Evolutionary conservation across 768 basidiomycete species (phyloP), one percentile per base, ranked within the genome.

Genomic region (Panellus pusillus): DNA sequence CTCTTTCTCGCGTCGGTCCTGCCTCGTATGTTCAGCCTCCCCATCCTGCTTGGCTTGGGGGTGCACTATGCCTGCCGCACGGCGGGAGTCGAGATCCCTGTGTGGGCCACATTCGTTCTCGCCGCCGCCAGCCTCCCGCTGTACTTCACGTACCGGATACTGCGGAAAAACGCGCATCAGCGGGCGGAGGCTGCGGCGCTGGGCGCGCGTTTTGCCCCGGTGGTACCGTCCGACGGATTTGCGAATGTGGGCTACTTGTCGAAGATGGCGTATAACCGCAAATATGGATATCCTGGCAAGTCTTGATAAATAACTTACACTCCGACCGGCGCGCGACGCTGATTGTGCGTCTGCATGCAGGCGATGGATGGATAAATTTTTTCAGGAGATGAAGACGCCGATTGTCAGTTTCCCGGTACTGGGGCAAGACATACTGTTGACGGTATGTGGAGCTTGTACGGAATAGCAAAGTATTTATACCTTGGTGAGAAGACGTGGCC

Each of bases 251-350:
- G 69, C 43, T 12, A 63, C 17, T 47, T 72, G 61, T 9, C 55
- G 18, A 44, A 2, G 14, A 24, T 66, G 36, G 36, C 66, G 24
- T 46, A 56, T 51, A 64, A 65, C 39, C 68, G 65, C 15, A 59
- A 32, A 3, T 38, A 59, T 17, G 72, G 71, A 8, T 72, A 72
- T 55, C 72, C 69, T 47, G 68, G 71, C 72, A 49, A 3, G 42
- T 43, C 4, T 28, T 6, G 3, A 7, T 24, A 1, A 19, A 2
- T 7, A n/a, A n/a, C 31, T 4, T 27, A 6, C 7, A 9, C n/a
- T n/a, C 18, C 18, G 39, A 14, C 5, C 9, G 1, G 36, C 27
- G 14, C 24, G 24, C 24, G 24, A 24, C 24, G 24, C 24, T 24
- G 24, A 24, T 24, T 32, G 7, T 17, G 32, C 53, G 46, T 53